Conservation (phyloP, 1,284 basidiomycete species). For the Fomitopsis palustris region DNA sequence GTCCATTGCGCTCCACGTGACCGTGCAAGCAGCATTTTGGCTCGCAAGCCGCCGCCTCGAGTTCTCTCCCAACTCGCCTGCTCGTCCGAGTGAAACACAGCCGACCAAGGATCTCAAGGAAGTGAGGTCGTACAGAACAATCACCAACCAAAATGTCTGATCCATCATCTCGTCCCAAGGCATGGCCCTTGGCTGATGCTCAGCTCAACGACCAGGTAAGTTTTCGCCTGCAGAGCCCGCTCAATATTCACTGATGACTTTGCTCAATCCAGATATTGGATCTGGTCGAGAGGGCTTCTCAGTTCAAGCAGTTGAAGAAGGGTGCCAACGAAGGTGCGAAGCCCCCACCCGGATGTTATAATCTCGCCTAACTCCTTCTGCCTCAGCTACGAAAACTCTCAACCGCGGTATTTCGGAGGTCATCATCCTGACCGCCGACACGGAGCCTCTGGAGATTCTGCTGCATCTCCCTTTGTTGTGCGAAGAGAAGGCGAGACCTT, state of each 20-base stretch:
- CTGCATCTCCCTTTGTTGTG: constrained; percentile 96
- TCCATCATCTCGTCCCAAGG: constrained; percentile 56
- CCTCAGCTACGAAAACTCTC: constrained; percentile 89
- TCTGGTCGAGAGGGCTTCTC: constrained; percentile 83
- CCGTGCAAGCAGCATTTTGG: neutral
- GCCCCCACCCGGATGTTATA: neutral
- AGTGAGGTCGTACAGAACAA: constrained; percentile 59
- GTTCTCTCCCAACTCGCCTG: constrained; percentile 11
- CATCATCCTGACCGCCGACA: constrained; percentile 96
- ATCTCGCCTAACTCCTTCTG: neutral
- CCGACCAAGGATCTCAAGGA: constrained; percentile 70
- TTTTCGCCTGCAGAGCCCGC: constrained; percentile 24
- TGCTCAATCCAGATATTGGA: constrained; percentile 72
- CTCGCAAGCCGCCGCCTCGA: constrained; percentile 2
- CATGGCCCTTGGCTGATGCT: constrained; percentile 91
- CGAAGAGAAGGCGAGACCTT: constrained; percentile 84
- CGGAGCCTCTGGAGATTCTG: constrained; percentile 97
- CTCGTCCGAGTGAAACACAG: constrained; percentile 13
- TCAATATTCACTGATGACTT: neutral
- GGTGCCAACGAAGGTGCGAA: constrained; percentile 87
- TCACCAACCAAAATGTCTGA: constrained; percentile 50
- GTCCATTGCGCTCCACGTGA: neutral
- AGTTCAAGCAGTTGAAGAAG: constrained; percentile 98
- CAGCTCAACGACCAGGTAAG: constrained; percentile 91
- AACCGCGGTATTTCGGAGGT: constrained; percentile 99